phyloP scores from a whole-genome alignment of 31 red algal species.

The Porphyra umbilicalis region DNA sequence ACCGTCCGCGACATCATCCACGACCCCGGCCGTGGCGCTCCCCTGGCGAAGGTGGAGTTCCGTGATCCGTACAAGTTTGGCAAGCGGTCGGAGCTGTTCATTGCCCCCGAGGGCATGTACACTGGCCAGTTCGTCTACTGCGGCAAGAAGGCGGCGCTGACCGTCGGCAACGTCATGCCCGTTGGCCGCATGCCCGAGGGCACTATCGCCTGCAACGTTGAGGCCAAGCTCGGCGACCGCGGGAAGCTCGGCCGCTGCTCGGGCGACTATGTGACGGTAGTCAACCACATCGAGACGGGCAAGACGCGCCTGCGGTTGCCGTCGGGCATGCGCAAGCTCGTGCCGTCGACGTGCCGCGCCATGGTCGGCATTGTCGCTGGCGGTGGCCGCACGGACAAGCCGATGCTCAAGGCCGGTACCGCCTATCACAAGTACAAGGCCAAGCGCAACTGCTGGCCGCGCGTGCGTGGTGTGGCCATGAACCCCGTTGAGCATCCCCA shows the following conservation, averaged over 20 bases:
- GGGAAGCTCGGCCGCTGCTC: conserved; percentile 84
- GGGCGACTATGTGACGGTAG: conserved; percentile 90
- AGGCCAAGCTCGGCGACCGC: conserved; percentile 94
- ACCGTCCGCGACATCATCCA: conserved; percentile 94
- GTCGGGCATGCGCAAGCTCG: conserved; percentile 80
- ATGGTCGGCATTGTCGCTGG: conserved; percentile 97
- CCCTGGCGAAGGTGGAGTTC: conserved; percentile 92
- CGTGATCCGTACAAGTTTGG: conserved; percentile 85
- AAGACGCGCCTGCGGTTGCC: conserved; percentile 97
- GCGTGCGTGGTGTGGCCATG: conserved; percentile 97
- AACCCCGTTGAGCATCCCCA: conserved; percentile 99
- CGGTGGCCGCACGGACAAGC: conserved; percentile 97
- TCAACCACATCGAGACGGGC: conserved; percentile 85
- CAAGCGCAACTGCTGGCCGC: conserved; percentile 98
- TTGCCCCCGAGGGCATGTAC: conserved; percentile 97
- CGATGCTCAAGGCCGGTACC: conserved; percentile 93
- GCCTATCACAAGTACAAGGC: conserved; percentile 99
- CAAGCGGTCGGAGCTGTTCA: conserved; percentile 75
- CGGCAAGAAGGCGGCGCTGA: conserved; percentile 85
- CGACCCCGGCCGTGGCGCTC: conserved; percentile 97
- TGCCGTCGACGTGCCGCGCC: conserved; percentile 83
- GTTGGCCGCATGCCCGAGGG: conserved; percentile 92
- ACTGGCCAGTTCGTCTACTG: conserved; percentile 95
- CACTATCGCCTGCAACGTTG: conserved; percentile 96
- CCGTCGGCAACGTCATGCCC: conserved; percentile 97